These are phyloP conservation scores for Mastigamoeba balamuthi DNA, from an alignment of 78 protist species.

Conservation along the genomic window DNA sequence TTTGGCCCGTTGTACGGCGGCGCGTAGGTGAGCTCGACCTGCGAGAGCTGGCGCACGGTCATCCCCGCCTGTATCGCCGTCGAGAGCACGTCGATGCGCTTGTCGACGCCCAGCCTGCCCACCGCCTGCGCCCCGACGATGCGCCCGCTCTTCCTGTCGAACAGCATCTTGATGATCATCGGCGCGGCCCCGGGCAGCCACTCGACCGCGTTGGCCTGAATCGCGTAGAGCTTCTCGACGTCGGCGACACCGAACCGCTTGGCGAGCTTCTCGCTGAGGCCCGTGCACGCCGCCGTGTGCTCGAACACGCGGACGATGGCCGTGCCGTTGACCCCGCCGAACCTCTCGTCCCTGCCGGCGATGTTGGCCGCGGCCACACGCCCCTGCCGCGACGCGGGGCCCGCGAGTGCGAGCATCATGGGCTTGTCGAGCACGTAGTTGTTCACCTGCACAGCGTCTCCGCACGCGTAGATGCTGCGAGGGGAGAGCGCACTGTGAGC, in stretches of 20 bases:
- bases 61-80: slow-evolving; percentile 16
- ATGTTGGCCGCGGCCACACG: slow-evolving; percentile 8
- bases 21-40: slow-evolving; percentile 28
- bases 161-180: slow-evolving; percentile 1
- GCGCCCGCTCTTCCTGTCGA: not conserved
- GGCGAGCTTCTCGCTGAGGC: not conserved
- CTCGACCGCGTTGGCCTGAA: not conserved
- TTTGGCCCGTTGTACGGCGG: slow-evolving; percentile 24
- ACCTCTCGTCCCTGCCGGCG: not conserved
- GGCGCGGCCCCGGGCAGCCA: slow-evolving; percentile 2
- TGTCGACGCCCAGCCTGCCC: slow-evolving; percentile 14
- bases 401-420: slow-evolving; percentile 23
- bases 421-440: not conserved
- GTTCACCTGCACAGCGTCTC: not conserved
- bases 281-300: not conserved
- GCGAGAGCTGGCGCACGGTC: slow-evolving; percentile 12
- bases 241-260: too few relatives aligned
- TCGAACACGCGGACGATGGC: not conserved
- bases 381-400: slow-evolving; percentile 30
- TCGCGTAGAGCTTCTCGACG: not conserved
- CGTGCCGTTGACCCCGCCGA: slow-evolving; percentile 6
- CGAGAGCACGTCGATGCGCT: slow-evolving; percentile 18
- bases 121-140: slow-evolving; percentile 25
- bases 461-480: slow-evolving; percentile 17
- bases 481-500: too few relatives aligned